phyloP scores from a whole-genome alignment of 768 basidiomycete species.

The Tricholoma sp. region DNA sequence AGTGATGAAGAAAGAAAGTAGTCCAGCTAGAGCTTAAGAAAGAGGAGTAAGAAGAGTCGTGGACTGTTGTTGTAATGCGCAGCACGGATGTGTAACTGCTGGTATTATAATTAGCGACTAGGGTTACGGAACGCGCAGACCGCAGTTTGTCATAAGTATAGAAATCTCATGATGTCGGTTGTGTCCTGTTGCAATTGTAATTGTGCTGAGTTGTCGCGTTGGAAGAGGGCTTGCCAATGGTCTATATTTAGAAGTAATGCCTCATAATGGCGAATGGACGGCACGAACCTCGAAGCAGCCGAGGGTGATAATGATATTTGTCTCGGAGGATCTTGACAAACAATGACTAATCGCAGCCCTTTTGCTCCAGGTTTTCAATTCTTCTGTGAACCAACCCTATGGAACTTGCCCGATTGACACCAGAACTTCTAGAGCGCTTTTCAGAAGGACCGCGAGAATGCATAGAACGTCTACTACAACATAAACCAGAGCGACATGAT shows the following conservation, averaged over 20 bases:
- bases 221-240: background rate
- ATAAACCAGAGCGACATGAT: constrained; percentile 33
- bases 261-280: no score
- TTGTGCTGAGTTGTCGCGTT: background rate
- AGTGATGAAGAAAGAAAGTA: background rate
- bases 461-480: constrained; percentile 35
- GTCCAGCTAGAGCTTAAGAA: background rate
- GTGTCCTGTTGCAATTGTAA: no score
- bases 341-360: background rate
- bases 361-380: no score
- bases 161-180: no score
- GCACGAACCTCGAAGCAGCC: no score
- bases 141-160: background rate
- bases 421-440: constrained; percentile 17
- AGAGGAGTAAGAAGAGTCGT: background rate
- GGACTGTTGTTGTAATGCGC: background rate
- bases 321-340: background rate
- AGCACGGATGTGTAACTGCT: background rate
- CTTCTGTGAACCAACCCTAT: background rate
- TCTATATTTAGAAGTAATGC: no score
- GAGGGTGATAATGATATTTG: background rate
- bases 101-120: background rate
- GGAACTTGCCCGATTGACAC: constrained; percentile 11
- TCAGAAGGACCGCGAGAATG: constrained; percentile 23
- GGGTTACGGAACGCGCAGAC: background rate